Conservation (phyloP, 1,284 basidiomycete species). For the Volvariella volvacea region DNA sequence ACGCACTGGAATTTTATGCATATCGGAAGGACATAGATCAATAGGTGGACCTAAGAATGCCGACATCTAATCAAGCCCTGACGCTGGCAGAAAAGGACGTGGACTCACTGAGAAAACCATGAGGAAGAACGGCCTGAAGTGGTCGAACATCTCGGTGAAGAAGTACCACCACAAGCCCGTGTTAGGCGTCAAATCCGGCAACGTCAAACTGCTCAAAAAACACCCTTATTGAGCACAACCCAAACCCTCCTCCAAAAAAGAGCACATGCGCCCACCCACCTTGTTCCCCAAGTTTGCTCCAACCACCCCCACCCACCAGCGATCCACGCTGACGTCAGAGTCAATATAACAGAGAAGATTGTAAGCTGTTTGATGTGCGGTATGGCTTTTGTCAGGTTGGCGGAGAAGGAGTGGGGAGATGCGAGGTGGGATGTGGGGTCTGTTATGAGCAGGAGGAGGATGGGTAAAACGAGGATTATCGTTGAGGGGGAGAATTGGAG, state of each 20-base stretch:
- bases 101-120: constrained; percentile 85
- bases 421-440: constrained; percentile 59
- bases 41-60: constrained; percentile 63
- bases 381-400: constrained; percentile 26
- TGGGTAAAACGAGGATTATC: constrained; percentile 58
- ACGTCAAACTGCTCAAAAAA: constrained; percentile 52
- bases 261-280: constrained; percentile 41
- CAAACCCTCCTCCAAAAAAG: background rate
- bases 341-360: constrained; percentile 42
- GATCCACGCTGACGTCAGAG: constrained; percentile 42
- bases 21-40: constrained; percentile 81
- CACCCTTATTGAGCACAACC: background rate
- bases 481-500: constrained; percentile 71
- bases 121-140: constrained; percentile 93
- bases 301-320: constrained; percentile 64
- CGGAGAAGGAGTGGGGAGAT: constrained; percentile 41
- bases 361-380: constrained; percentile 43
- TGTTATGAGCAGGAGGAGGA: constrained; percentile 59
- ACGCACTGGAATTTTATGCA: constrained; percentile 82
- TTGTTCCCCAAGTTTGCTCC: constrained; percentile 75
- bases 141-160: constrained; percentile 99
- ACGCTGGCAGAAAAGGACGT: constrained; percentile 4
- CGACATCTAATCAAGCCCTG: background rate
- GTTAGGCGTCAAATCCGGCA: constrained; percentile 89
- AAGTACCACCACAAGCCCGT: constrained; percentile 99